phyloP scores from a whole-genome alignment of 495 filamentous ascomycete genomes.

The Xylaria venustula region DNA sequence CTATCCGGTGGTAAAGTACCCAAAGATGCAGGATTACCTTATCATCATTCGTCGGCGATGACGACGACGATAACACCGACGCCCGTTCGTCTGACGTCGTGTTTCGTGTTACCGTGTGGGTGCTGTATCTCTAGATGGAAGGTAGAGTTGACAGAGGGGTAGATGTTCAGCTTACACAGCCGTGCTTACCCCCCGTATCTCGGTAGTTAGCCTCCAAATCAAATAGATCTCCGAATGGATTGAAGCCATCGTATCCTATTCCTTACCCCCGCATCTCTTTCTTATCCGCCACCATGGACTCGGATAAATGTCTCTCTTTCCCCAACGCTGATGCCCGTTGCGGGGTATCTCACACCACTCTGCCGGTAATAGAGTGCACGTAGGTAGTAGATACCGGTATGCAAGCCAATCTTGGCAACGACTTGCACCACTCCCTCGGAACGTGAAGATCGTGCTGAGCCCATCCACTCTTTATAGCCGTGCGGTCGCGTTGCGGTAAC shows the following conservation, averaged over 20 bases:
- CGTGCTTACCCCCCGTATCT: not conserved
- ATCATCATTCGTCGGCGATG: not conserved
- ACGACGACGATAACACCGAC: not conserved
- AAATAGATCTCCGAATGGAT: not conserved
- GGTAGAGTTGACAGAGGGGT: not conserved
- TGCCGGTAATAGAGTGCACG: not conserved
- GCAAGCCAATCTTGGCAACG: not conserved
- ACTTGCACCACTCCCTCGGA: not conserved
- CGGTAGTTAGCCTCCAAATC: not conserved
- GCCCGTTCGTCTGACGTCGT: not conserved
- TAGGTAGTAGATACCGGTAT: not conserved
- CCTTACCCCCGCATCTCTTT: not conserved
- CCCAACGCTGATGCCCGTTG: not conserved
- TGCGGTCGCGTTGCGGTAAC: too few relatives aligned
- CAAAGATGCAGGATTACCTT: not conserved
- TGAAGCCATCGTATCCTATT: not conserved
- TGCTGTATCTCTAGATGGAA: too few relatives aligned
- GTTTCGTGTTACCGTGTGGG: not conserved
- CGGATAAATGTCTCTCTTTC: not conserved
- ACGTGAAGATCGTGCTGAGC: not conserved
- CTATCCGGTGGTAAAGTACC: too few relatives aligned
- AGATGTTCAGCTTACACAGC: not conserved
- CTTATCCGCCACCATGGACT: not conserved
- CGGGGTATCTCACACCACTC: not conserved
- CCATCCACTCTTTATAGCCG: not conserved